Conservation (phyloP, 306 rosid genomes). For the Lotus japonicus region DNA sequence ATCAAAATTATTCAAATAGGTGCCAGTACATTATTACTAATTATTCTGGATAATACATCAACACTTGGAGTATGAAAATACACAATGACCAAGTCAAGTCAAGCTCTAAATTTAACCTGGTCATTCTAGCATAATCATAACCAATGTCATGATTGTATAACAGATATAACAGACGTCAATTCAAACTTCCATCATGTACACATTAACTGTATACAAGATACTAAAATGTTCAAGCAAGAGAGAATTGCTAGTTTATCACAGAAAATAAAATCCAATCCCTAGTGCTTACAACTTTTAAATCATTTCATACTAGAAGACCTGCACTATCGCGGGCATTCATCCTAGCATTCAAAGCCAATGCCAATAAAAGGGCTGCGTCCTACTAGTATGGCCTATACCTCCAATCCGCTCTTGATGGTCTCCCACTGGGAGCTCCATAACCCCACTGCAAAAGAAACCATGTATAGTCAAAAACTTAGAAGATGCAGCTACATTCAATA, state of each 20-base stretch:
- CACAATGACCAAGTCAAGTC: neutral
- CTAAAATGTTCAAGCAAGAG: neutral
- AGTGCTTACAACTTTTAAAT: neutral
- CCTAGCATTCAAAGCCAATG: neutral
- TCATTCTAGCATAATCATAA: neutral
- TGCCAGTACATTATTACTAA: neutral
- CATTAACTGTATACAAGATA: neutral
- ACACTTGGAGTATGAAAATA: too few species aligned
- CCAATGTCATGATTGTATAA: neutral
- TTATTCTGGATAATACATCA: neutral
- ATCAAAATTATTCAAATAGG: neutral
- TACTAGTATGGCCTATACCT: slow-evolving; percentile 89
- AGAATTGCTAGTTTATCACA: neutral
- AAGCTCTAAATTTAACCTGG: neutral
- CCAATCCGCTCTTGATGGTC: slow-evolving; percentile 93
- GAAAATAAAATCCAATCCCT: neutral
- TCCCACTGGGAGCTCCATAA: slow-evolving; percentile 66
- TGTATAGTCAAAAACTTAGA: neutral
- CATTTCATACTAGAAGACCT: slow-evolving; percentile 4
- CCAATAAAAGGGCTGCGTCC: neutral
- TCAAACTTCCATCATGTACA: neutral
- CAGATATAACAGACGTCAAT: neutral
- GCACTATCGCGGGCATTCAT: neutral
- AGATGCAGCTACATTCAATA: neutral
- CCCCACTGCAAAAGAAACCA: slow-evolving; percentile 65